Evolutionary conservation across 202 grass and related monocot species (phyloP).

Genomic region (Alloteropsis angusta): DNA sequence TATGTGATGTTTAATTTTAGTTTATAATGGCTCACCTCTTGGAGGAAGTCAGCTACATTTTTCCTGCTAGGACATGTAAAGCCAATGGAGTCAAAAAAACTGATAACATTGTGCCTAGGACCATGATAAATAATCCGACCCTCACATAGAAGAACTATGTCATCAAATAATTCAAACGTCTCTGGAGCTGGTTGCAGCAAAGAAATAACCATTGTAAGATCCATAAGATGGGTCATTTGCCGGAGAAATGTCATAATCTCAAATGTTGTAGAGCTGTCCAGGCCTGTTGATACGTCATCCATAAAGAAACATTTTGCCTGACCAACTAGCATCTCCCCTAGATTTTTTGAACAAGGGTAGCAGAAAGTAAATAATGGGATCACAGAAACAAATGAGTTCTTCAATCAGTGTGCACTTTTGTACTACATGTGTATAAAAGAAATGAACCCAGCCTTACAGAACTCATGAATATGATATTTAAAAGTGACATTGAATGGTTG

Average conservation of each 20-base stretch:
- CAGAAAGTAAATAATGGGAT: neutral
- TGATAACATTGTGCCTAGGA: slow-evolving; percentile 48
- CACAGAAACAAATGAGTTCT: neutral
- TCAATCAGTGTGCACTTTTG: neutral
- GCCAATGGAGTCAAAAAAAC: slow-evolving; percentile 66
- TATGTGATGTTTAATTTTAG: neutral
- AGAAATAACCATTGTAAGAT: slow-evolving; percentile 79
- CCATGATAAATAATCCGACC: slow-evolving; percentile 84
- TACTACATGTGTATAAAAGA: neutral
- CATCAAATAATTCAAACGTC: slow-evolving; percentile 86
- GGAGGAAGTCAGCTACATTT: slow-evolving; percentile 72
- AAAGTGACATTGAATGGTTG: neutral
- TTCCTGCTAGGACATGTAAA: slow-evolving; percentile 83
- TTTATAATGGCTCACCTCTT: neutral
- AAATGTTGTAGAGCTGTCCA: slow-evolving; percentile 84
- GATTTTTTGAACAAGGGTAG: too few species aligned
- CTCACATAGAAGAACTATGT: slow-evolving; percentile 80
- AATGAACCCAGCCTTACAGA: neutral
- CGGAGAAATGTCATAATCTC: slow-evolving; percentile 68
- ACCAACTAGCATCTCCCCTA: slow-evolving; percentile 91
- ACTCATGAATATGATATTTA: neutral
- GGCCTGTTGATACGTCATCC: slow-evolving; percentile 95
- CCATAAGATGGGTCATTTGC: slow-evolving; percentile 74
- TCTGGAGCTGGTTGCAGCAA: slow-evolving; percentile 80
- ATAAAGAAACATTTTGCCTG: slow-evolving; percentile 82